A percentile compares a stretch with the other conserved stretches of the same genome.
phyloP scores from a whole-genome alignment of 106 monocot species.

The Phalaenopsis aphrodite region DNA sequence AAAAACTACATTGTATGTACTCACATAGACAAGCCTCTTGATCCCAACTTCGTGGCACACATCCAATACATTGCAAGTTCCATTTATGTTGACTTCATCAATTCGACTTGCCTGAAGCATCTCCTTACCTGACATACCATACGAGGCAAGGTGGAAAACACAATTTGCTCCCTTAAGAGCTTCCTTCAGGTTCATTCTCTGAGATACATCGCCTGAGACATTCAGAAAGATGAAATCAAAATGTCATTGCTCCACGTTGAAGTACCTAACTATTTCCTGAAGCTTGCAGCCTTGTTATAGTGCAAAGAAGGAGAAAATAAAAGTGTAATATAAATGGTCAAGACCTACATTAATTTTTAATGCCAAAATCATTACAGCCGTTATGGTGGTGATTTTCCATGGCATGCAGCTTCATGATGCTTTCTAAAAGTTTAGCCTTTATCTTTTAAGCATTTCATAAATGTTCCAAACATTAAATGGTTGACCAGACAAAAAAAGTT shows the following conservation, averaged over 20 bases:
- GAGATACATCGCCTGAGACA: conserved; percentile 63
- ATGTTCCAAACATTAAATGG: not conserved
- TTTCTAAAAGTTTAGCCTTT: not conserved
- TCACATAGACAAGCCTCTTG: conserved; percentile 80
- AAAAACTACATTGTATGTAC: conserved; percentile 97
- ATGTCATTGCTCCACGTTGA: not conserved
- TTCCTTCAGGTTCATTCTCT: conserved; percentile 61
- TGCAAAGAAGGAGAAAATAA: not conserved
- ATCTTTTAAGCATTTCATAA: not conserved
- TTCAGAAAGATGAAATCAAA: not conserved
- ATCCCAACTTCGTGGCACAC: conserved; percentile 72
- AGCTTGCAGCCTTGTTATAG: not conserved
- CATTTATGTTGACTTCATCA: conserved; percentile 79
- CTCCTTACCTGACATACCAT: conserved; percentile 97
- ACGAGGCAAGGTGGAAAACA: conserved; percentile 97
- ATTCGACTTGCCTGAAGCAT: conserved; percentile 71
- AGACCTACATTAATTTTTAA: not conserved
- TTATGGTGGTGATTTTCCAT: not conserved
- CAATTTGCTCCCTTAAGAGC: conserved; percentile 67
- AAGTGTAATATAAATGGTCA: not conserved
- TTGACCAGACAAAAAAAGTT: not conserved
- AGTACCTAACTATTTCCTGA: not conserved
- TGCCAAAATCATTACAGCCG: not conserved
- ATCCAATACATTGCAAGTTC: conserved; percentile 89
- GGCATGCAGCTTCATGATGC: not conserved